Evolutionary conservation across 2,329 filamentous ascomycete genomes (phyloP).

Genomic region (Ceratocystis diversiconidia): DNA sequence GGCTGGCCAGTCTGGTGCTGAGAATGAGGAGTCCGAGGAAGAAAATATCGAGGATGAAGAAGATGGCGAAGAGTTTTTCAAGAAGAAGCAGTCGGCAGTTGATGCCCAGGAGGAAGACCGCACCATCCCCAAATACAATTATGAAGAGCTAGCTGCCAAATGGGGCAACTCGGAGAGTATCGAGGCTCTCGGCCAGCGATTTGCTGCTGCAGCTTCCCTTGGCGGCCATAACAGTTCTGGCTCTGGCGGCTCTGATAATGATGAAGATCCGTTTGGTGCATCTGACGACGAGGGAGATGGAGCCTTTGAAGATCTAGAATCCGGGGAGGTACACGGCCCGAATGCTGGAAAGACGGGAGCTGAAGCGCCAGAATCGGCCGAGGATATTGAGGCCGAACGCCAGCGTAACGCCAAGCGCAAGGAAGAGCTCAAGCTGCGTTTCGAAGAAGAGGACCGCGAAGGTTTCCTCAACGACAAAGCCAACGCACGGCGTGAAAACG

Average conservation of each 20-base stretch:
- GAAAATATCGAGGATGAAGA: conserved; percentile 42
- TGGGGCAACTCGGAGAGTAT: conserved; percentile 73
- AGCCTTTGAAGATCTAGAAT: conserved; percentile 74
- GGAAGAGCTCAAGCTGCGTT: conserved; percentile 84
- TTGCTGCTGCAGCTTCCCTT: conserved; percentile 49
- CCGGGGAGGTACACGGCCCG: conserved; percentile 45
- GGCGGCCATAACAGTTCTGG: conserved; percentile 22
- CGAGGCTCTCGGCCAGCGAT: conserved; percentile 57
- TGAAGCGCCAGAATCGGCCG: conserved; percentile 29
- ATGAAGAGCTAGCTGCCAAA: conserved; percentile 65
- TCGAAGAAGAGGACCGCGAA: conserved; percentile 96
- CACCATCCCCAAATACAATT: conserved; percentile 64
- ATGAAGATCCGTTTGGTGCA: conserved; percentile 37
- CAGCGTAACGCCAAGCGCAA: conserved; percentile 83
- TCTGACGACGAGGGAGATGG: conserved; percentile 60
- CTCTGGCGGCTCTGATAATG: conserved; percentile 33
- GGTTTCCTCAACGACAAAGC: conserved; percentile 86
- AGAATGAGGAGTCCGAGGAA: conserved; percentile 34
- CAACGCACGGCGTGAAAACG: conserved; percentile 55
- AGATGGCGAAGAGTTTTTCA: conserved; percentile 46
- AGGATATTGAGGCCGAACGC: conserved; percentile 70
- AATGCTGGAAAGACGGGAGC: conserved; percentile 22
- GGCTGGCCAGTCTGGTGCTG: conserved; percentile 47
- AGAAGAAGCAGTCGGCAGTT: conserved; percentile 46
- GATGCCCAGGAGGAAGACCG: conserved; percentile 69